Evolutionary conservation across 2,329 filamentous ascomycete species (phyloP).

Genomic region (Diaporthe australafricana): DNA sequence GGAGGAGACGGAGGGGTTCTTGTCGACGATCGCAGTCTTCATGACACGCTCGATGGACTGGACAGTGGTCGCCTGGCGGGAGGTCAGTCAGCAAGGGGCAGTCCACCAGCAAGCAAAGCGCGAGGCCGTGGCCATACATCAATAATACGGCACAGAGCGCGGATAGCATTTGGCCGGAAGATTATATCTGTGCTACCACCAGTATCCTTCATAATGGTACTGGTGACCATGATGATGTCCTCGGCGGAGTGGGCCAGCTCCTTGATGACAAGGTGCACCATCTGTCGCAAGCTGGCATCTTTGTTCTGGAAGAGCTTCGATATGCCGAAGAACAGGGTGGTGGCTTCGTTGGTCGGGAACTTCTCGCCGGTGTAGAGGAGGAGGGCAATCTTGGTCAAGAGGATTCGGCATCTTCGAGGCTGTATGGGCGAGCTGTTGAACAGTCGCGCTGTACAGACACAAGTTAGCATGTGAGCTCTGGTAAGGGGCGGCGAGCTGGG

Average conservation of each 20-base stretch:
- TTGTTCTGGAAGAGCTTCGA: conserved; percentile 99
- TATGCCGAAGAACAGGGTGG: conserved; percentile 97
- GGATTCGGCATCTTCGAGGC: conserved; percentile 95
- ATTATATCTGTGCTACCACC: conserved; percentile 94
- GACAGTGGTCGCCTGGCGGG: conserved; percentile 83
- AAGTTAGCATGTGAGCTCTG: conserved; percentile 49
- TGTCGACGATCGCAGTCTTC: conserved; percentile 99
- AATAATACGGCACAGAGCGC: conserved; percentile 95
- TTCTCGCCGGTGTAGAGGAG: conserved; percentile 97
- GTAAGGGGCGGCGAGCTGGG: conserved; percentile 41
- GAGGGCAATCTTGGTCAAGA: conserved; percentile 96
- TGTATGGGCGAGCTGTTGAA: conserved; percentile 99
- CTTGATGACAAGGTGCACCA: conserved; percentile 99
- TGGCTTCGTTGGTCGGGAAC: conserved; percentile 97
- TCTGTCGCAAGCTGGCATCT: conserved; percentile 96
- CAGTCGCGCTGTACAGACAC: conserved; percentile 76
- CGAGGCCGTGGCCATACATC: conserved; percentile 75
- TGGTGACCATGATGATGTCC: conserved; percentile 99
- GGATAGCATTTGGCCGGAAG: conserved; percentile 94
- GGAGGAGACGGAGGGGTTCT: conserved; percentile 96
- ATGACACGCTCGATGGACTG: conserved; percentile 98
- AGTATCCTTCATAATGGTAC: conserved; percentile 99
- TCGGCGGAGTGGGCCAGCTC: conserved; percentile 95
- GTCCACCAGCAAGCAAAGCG: neutral
- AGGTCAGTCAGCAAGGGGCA: conserved; percentile 38